These are phyloP conservation scores for Jasminum sambac DNA, from an alignment of 257 asterid genomes.

Conservation along the genomic window DNA sequence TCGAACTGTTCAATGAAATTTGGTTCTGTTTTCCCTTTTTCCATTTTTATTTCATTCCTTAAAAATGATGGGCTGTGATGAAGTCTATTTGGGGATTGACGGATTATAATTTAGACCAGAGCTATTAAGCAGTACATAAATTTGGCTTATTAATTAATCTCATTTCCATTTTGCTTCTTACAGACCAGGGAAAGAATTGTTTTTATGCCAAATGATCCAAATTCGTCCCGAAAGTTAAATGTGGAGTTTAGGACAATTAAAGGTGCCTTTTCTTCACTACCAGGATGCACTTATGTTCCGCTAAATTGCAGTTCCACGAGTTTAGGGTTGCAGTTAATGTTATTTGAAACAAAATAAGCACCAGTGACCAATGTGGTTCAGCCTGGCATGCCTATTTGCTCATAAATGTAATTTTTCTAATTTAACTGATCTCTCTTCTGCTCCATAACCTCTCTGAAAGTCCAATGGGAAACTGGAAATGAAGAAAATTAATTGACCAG, in stretches of 20 bases:
- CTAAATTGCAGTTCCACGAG: conserved; percentile 7
- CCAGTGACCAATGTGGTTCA: not conserved
- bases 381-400: not conserved
- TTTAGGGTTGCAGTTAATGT: conserved; percentile 6
- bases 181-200: conserved; percentile 65
- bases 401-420: not conserved
- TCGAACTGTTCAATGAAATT: conserved; percentile 10
- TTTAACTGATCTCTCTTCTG: not conserved
- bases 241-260: conserved; percentile 74
- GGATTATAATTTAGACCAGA: conserved; percentile 3
- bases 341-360: conserved; percentile 1
- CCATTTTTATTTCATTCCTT: not conserved
- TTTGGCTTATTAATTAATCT: conserved; percentile 6
- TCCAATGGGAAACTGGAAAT: not conserved
- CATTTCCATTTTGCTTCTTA: conserved; percentile 19
- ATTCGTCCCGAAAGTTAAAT: conserved; percentile 61
- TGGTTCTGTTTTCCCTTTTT: conserved; percentile 10
- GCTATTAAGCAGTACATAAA: not conserved
- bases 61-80: not conserved
- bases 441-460: not conserved
- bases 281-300: not conserved
- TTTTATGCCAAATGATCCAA: conserved; percentile 71
- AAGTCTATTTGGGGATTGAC: not conserved
- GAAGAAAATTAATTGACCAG: not conserved
- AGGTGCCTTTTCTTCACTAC: conserved; percentile 45